These are phyloP conservation scores for Alternaria dauci DNA, from an alignment of 2,329 filamentous ascomycete genomes.

Conservation along the genomic window DNA sequence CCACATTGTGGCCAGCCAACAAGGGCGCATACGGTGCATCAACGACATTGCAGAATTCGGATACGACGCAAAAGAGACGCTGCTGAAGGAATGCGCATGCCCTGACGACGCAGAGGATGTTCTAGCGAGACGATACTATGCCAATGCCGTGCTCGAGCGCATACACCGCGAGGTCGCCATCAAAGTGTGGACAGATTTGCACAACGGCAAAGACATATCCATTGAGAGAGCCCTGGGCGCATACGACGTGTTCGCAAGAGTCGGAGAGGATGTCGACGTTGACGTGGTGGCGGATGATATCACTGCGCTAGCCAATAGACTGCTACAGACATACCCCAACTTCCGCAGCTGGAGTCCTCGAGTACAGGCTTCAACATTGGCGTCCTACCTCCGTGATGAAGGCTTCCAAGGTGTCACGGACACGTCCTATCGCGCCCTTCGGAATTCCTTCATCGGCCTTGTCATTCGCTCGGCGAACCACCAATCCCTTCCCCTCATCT, in stretches of 20 bases:
- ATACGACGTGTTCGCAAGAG: constrained; percentile 89
- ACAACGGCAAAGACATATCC: constrained; percentile 60
- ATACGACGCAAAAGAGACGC: constrained; percentile 87
- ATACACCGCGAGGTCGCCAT: constrained; percentile 84
- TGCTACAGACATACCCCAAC: constrained; percentile 62
- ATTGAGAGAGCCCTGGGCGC: constrained; percentile 80
- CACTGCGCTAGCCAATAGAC: constrained; percentile 67
- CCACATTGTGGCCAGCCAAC: constrained; percentile 73
- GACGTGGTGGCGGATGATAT: constrained; percentile 69
- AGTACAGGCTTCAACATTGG: constrained; percentile 72
- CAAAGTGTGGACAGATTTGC: constrained; percentile 73
- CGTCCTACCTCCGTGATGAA: constrained; percentile 72
- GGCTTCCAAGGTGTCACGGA: constrained; percentile 76
- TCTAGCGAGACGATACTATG: constrained; percentile 80
- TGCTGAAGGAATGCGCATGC: constrained; percentile 71
- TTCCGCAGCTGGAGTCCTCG: constrained; percentile 68
- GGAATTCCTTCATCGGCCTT: constrained; percentile 88
- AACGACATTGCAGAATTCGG: constrained; percentile 75
- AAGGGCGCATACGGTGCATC: constrained; percentile 73
- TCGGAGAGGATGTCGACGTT: constrained; percentile 75
- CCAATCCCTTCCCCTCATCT: constrained; percentile 85
- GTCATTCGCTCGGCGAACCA: constrained; percentile 76
- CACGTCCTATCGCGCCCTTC: constrained; percentile 79
- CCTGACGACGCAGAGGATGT: constrained; percentile 72
- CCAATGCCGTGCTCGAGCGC: constrained; percentile 75